Conservation (phyloP, 371 early-diverging fungal species). For the Mortierella sp. region DNA sequence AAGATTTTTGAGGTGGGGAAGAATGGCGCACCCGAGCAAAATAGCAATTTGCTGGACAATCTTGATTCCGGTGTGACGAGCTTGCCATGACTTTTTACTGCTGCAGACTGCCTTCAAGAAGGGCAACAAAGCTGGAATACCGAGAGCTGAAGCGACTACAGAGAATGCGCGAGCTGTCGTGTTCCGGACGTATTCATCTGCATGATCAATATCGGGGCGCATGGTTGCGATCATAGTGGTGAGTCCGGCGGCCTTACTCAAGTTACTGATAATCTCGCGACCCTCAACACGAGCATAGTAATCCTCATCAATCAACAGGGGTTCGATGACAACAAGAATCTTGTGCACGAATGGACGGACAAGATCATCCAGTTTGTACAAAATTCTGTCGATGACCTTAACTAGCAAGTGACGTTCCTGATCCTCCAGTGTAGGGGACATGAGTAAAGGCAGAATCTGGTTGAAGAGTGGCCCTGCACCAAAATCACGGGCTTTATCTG, state of each 20-base stretch:
- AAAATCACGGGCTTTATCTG: conserved; percentile 96
- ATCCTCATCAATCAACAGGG: conserved; percentile 97
- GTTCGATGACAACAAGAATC: conserved; percentile 98
- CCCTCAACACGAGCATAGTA: conserved; percentile 98
- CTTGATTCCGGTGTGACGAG: conserved; percentile 98
- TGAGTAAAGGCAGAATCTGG: conserved; percentile 95
- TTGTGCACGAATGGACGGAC: conserved; percentile 98
- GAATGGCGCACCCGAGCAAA: conserved; percentile 92
- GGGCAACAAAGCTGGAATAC: conserved; percentile 94
- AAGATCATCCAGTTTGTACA: conserved; percentile 95
- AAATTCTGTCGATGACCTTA: conserved; percentile 96
- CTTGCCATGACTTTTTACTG: conserved; percentile 98
- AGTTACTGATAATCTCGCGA: conserved; percentile 96
- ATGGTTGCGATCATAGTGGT: conserved; percentile 98
- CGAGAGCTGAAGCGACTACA: conserved; percentile 97
- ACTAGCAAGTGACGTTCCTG: conserved; percentile 98
- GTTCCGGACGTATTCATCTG: conserved; percentile 98
- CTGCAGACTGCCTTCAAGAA: conserved; percentile 97
- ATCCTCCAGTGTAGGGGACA: conserved; percentile 97
- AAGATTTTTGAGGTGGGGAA: conserved; percentile 93
- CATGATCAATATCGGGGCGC: conserved; percentile 98
- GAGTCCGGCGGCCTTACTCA: conserved; percentile 97
- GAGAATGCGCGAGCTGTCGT: conserved; percentile 98
- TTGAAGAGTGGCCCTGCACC: conserved; percentile 97
- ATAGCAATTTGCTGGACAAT: conserved; percentile 97